Conservation (phyloP, 345 rosid species). For the Lepidium sativum region DNA sequence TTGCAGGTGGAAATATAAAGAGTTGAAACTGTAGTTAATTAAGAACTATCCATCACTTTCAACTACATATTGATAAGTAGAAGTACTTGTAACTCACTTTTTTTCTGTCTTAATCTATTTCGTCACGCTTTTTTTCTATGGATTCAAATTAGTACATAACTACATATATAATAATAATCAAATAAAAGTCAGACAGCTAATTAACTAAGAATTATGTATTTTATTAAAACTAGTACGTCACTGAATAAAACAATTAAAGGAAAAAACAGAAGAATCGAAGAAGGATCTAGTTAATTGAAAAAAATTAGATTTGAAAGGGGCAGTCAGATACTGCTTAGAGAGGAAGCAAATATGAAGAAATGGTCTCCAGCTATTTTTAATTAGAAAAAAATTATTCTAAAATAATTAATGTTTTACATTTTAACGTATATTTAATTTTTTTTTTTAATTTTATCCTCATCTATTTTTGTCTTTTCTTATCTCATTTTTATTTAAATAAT, state of each 20-base stretch:
- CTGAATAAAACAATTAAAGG: neutral
- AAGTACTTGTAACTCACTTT: neutral
- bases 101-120: slow-evolving; percentile 10
- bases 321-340: slow-evolving; percentile 20
- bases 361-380: no score
- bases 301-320: slow-evolving; percentile 13
- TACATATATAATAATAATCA: neutral
- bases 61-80: neutral
- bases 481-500: no score
- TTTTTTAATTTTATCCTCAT: no score
- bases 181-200: slow-evolving; percentile 5
- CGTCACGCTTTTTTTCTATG: slow-evolving; percentile 13
- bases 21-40: neutral
- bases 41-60: slow-evolving; percentile 13
- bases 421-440: no score
- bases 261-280: neutral
- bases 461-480: no score
- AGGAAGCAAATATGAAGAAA: slow-evolving; percentile 5
- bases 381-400: no score
- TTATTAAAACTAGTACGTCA: neutral
- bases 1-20: neutral
- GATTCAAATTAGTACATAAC: neutral
- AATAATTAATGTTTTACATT: no score
- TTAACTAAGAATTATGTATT: neutral
- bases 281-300: neutral